Evolutionary conservation across 2,329 filamentous ascomycete genomes (phyloP).

Genomic region (Monilinia polystroma): DNA sequence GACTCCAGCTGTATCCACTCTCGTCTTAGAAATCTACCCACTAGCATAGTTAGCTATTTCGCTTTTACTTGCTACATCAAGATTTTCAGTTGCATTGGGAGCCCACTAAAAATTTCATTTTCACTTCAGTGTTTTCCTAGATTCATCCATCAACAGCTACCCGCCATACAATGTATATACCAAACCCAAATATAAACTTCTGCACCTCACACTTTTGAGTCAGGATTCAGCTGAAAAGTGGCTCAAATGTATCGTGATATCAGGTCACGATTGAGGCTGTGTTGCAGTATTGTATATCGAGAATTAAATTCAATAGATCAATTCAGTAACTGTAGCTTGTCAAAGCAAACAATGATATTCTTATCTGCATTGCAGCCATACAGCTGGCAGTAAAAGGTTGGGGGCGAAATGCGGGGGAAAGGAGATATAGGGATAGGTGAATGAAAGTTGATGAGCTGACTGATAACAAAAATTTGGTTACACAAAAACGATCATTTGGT

Average conservation of each 20-base stretch:
- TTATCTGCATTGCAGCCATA: conserved; percentile 13
- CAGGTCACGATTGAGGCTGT: conserved; percentile 19
- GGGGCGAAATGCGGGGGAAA: conserved; percentile 22
- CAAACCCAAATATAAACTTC: conserved; percentile 5
- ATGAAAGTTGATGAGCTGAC: conserved; percentile 16
- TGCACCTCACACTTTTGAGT: not conserved
- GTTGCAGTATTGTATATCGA: conserved; percentile 19
- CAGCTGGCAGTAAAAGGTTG: conserved; percentile 7
- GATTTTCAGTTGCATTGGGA: not conserved
- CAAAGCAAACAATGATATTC: conserved; percentile 7
- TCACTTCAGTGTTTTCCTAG: not conserved
- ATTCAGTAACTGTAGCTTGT: not conserved
- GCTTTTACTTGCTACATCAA: not conserved
- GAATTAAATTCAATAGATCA: conserved; percentile 15
- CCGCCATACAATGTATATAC: not conserved
- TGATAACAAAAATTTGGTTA: conserved; percentile 7
- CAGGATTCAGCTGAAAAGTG: conserved; percentile 18
- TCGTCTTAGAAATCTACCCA: not conserved
- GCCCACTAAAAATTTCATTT: not conserved
- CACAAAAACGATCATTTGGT: conserved; percentile 9
- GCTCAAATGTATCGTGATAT: not conserved
- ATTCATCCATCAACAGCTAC: not conserved
- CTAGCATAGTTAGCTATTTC: not conserved
- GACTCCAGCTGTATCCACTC: not conserved
- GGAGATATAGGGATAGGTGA: conserved; percentile 13